A percentile compares a stretch with the other conserved stretches of the same genome.
Evolutionary conservation across 139 green algal genomes (phyloP).

Genomic region (Chlorella ohadii): DNA sequence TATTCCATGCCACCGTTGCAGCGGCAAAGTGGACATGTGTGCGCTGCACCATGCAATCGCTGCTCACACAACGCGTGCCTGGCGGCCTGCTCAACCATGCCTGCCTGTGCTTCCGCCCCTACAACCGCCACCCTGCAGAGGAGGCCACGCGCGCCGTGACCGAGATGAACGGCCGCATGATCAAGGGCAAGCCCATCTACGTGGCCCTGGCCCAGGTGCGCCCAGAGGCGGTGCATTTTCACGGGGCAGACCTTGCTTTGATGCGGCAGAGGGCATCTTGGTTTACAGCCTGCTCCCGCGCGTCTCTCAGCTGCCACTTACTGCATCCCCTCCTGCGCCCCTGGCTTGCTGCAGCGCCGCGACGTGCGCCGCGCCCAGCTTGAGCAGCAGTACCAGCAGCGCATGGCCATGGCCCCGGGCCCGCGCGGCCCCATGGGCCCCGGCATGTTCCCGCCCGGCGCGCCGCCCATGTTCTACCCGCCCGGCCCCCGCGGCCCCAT

Average conservation of each 20-base stretch:
- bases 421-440: slow-evolving; percentile 57
- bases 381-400: slow-evolving; percentile 71
- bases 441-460: slow-evolving; percentile 40
- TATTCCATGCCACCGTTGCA: too few relatives aligned
- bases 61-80: too few relatives aligned
- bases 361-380: slow-evolving; percentile 83
- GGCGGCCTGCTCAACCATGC: neutral
- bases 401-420: slow-evolving; percentile 33
- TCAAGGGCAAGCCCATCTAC: slow-evolving; percentile 92
- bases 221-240: too few relatives aligned
- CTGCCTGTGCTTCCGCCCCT: neutral
- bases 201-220: slow-evolving; percentile 78
- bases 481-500: slow-evolving; percentile 24
- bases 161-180: slow-evolving; percentile 84
- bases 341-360: slow-evolving; percentile 68
- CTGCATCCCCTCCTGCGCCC: neutral
- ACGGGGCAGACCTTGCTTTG: too few relatives aligned
- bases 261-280: too few relatives aligned
- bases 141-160: slow-evolving; percentile 88
- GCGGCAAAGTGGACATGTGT: too few relatives aligned
- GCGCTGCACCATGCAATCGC: too few relatives aligned
- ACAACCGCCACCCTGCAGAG: slow-evolving; percentile 43
- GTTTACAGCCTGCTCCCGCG: too few relatives aligned
- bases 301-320: neutral
- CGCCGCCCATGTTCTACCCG: slow-evolving; percentile 54